These are phyloP conservation scores for Paxillus ammoniavirescens DNA, from an alignment of 768 basidiomycete species.

Conservation along the genomic window DNA sequence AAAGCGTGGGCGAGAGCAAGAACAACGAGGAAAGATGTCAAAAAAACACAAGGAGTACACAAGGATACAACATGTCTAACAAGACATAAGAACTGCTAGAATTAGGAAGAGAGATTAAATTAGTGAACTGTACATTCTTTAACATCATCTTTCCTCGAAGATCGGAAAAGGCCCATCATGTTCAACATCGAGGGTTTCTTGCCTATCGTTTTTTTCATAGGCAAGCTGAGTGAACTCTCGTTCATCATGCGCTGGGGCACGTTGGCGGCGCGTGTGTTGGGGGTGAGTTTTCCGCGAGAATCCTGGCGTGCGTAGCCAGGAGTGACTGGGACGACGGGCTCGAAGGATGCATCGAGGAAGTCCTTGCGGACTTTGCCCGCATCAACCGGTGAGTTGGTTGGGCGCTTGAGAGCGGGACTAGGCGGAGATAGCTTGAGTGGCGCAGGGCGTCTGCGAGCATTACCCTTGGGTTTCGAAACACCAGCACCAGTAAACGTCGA, in stretches of 20 bases:
- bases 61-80: not conserved
- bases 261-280: conserved; percentile 5
- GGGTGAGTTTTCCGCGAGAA: not conserved
- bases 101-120: not conserved
- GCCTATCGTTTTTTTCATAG: conserved; percentile 16
- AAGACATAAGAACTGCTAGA: not conserved
- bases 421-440: conserved; percentile 40
- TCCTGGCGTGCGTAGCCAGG: not conserved
- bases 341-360: conserved; percentile 46
- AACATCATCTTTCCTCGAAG: conserved; percentile 20
- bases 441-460: conserved; percentile 40
- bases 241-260: conserved; percentile 4
- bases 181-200: conserved; percentile 24
- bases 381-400: conserved; percentile 37
- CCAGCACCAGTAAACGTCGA: conserved; percentile 5
- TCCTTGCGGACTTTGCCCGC: conserved; percentile 34
- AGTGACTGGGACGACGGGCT: conserved; percentile 21
- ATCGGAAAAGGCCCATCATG: conserved; percentile 33
- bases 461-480: conserved; percentile 20
- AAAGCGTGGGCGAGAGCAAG: not conserved
- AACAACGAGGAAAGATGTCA: not conserved
- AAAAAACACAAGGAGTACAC: too few species aligned
- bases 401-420: conserved; percentile 29
- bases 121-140: not conserved
- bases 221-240: conserved; percentile 7